phyloP scores from a whole-genome alignment of 2,329 filamentous ascomycete species.

The Fusarium equiseti region DNA sequence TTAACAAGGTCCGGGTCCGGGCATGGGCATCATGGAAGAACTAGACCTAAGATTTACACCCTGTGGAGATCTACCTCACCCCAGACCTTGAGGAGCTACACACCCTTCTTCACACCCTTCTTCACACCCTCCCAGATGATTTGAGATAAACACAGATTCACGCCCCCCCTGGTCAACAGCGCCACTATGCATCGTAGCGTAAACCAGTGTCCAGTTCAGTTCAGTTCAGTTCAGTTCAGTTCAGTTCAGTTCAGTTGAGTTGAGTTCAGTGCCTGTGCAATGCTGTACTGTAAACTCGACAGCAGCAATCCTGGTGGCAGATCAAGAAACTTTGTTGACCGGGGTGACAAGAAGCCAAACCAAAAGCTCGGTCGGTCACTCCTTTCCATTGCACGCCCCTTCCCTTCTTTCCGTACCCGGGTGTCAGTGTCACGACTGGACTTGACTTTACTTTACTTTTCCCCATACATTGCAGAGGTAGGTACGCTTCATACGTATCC shows the following conservation, averaged over 20 bases:
- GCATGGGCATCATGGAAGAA: not conserved
- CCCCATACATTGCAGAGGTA: constrained; percentile 44
- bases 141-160: constrained; percentile 25
- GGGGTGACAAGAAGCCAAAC: constrained; percentile 2
- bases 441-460: constrained; percentile 22
- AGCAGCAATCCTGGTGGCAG: constrained; percentile 46
- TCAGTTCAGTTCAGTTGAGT: not conserved
- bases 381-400: not conserved
- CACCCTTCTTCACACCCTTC: not conserved
- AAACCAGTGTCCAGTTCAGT: not conserved
- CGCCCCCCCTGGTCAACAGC: constrained; percentile 29
- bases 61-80: not conserved
- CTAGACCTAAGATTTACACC: not conserved
- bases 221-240: not conserved
- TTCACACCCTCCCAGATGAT: constrained; percentile 3
- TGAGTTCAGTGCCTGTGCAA: not conserved
- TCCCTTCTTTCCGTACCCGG: not conserved
- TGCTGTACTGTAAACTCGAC: constrained; percentile 38
- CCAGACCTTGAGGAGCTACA: not conserved
- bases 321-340: constrained; percentile 46
- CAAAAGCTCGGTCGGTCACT: constrained; percentile 6
- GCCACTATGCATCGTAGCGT: constrained; percentile 22
- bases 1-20: not conserved
- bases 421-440: constrained; percentile 9
- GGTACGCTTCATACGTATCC: constrained; percentile 43